Evolutionary conservation across 495 filamentous ascomycete genomes (phyloP), one percentile per base, ranked within the genome.

Genomic region (Xylaria cubensis): DNA sequence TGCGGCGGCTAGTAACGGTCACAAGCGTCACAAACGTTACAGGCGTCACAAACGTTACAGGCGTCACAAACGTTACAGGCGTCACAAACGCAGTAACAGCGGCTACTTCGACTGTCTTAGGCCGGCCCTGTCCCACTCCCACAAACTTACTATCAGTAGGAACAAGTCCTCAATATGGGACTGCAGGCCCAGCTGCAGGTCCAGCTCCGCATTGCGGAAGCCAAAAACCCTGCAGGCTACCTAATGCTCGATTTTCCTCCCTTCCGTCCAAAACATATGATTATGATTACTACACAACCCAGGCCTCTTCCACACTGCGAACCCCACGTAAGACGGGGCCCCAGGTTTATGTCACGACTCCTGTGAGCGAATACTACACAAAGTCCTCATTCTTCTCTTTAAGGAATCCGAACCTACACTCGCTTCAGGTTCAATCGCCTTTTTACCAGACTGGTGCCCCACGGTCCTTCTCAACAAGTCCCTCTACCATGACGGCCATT

Each of bases 401-500:
- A 17, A 71, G 58, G 46, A 64, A 53, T 24, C 34, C 56, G 36
- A 58, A 58, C 41, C 67, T 46, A 29, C 19, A n/a, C 34, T 17
- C 51, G 51, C 72, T 64, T 63, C 72, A 64, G 44, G 59, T 64
- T 71, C 69, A 63, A 53, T 41, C 64, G 26, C 19, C 66, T 24
- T 73, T 42, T 48, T 63, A 63, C 56, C 75, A 70, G 69, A 62
- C 32, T 72, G 58, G 71, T 48, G 69, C 72, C 26, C 50, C 73
- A 74, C 73, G 42, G 41, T 44, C 69, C 36, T 83, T 82, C 73
- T 81, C 79, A 39, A 82, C 77, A 75, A 89, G 87, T 70, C 82
- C 78, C 77, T 85, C 83, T 75, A 84, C 84, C 70, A 97, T 97
- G 93, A 88, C 90, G 74, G 95, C 94, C 72, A 88, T 90, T 78